Percentiles rank a stretch among this genome's conserved stretches.
Evolutionary conservation across 1,139 yeast species (phyloP).

Genomic region (Wickerhamiella pararugosa): DNA sequence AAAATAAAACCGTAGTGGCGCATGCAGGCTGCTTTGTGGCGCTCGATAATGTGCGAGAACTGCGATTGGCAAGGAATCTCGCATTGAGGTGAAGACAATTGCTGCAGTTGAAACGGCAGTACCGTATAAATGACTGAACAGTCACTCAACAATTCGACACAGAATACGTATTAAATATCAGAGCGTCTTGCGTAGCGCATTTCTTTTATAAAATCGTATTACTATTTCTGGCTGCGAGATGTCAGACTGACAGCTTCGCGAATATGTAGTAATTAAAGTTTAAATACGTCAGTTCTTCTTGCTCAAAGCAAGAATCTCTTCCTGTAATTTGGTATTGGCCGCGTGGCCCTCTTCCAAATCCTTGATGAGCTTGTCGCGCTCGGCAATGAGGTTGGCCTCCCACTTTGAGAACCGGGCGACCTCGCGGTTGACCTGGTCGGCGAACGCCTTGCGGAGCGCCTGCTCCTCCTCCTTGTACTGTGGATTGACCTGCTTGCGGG

Average conservation of each 20-base stretch:
- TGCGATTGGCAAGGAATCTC: no score
- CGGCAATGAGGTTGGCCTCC: constrained; percentile 92
- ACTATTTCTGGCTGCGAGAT: no score
- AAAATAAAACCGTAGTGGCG: no score
- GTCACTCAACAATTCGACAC: no score
- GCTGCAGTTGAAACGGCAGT: no score
- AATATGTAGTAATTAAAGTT: neutral
- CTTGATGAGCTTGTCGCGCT: constrained; percentile 83
- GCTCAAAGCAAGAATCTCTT: constrained; percentile 17
- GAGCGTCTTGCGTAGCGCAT: no score
- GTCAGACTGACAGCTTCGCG: neutral
- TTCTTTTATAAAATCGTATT: no score
- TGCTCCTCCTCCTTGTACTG: constrained; percentile 94
- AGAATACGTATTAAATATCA: no score
- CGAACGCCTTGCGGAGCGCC: constrained; percentile 81
- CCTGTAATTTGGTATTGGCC: constrained; percentile 24
- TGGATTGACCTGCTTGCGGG: constrained; percentile 50
- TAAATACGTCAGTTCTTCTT: constrained; percentile 1
- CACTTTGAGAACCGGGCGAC: constrained; percentile 96
- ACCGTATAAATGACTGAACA: no score
- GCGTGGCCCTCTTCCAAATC: constrained; percentile 81
- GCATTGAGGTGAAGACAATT: no score
- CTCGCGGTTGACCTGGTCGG: constrained; percentile 96
- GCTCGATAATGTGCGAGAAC: no score
- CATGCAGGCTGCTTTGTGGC: no score